Evolutionary conservation across 164 flowering plant genomes (phyloP).

Genomic region (Umbellularia californica): DNA sequence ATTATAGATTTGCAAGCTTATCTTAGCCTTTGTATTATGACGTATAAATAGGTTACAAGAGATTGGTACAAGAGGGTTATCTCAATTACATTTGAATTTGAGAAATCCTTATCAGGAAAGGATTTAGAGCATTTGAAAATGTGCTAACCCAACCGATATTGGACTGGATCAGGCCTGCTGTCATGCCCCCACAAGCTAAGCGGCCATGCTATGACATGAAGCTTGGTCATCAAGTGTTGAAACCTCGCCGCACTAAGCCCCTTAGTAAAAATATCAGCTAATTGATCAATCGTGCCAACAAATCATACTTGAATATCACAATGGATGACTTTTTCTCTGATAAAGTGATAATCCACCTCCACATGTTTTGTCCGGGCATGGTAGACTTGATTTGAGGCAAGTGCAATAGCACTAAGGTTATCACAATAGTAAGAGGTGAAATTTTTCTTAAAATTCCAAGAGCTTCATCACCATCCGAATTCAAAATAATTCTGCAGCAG

Average conservation of each 20-base stretch:
- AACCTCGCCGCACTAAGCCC: background rate
- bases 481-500: background rate
- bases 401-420: background rate
- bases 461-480: background rate
- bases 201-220: background rate
- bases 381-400: background rate
- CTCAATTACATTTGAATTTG: no score
- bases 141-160: background rate
- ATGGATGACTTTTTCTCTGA: background rate
- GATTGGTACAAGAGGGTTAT: no score
- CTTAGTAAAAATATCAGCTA: background rate
- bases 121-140: no score
- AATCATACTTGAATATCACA: background rate
- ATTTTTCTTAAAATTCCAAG: background rate
- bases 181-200: background rate
- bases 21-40: no score
- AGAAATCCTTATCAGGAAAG: no score
- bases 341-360: slow-evolving; percentile 1
- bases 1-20: no score
- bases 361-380: background rate
- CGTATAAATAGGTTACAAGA: no score
- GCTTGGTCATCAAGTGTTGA: background rate
- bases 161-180: background rate
- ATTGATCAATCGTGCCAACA: background rate
- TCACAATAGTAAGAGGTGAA: background rate